Conservation (phyloP, 2,329 filamentous ascomycete genomes). For the Ceratocystis variospora region DNA sequence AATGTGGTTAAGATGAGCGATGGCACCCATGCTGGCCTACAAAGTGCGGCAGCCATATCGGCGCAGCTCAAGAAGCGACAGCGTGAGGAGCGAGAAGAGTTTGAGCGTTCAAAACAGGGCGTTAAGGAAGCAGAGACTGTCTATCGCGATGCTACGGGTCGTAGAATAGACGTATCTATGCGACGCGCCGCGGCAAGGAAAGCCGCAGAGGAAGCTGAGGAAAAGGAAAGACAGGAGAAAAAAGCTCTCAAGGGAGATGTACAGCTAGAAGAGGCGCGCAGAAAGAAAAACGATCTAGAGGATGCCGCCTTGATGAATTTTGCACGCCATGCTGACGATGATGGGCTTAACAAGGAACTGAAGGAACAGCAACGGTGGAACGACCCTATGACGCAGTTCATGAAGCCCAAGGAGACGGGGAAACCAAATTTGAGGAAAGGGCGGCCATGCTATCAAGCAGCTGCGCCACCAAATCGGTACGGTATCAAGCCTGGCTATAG, state of each 20-base stretch:
- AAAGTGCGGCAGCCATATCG: conserved; percentile 66
- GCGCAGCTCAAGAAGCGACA: conserved; percentile 53
- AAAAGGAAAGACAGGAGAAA: conserved; percentile 52
- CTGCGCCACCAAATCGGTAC: conserved; percentile 80
- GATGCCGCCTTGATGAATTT: conserved; percentile 74
- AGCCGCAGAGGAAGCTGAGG: conserved; percentile 50
- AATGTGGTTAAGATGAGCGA: conserved; percentile 62
- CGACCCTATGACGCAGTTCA: conserved; percentile 76
- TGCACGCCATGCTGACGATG: conserved; percentile 70
- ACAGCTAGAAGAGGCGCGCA: conserved; percentile 55
- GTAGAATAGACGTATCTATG: conserved; percentile 88
- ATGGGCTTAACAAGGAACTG: conserved; percentile 69
- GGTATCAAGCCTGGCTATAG: conserved; percentile 81
- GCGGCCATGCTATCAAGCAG: conserved; percentile 62
- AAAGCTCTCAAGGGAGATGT: conserved; percentile 73
- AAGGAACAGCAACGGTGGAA: conserved; percentile 73
- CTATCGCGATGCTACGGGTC: conserved; percentile 85
- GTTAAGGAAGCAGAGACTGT: conserved; percentile 54
- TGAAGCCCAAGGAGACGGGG: conserved; percentile 37
- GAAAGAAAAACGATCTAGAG: conserved; percentile 52
- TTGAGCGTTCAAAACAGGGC: conserved; percentile 29
- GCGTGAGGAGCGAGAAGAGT: conserved; percentile 45
- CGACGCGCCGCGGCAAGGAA: conserved; percentile 74
- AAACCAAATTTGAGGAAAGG: conserved; percentile 27
- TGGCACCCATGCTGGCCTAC: conserved; percentile 74